Evolutionary conservation across 441 rosid species (phyloP).

Genomic region (Erodium chrysanthum): DNA sequence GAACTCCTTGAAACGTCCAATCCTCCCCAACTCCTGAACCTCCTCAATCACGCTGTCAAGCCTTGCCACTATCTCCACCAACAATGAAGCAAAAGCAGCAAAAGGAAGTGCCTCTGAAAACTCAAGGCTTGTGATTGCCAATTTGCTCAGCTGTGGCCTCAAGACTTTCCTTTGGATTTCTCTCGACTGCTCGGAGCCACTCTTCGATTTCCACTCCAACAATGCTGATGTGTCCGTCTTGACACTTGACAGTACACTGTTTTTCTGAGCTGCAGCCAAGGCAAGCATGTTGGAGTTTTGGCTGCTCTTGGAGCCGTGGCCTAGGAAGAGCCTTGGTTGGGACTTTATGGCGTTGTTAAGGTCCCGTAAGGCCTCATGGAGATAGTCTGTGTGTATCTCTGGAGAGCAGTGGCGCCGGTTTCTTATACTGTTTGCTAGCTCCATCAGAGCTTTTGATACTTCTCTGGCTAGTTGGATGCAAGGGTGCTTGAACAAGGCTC

Average conservation of each 20-base stretch:
- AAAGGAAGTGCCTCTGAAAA: constrained; percentile 86
- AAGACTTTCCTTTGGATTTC: constrained; percentile 37
- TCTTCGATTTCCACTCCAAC: constrained; percentile 30
- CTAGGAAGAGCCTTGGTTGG: constrained; percentile 58
- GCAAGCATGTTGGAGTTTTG: constrained; percentile 40
- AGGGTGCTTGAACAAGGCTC: constrained; percentile 60
- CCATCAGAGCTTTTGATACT: constrained; percentile 52
- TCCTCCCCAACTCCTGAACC: constrained; percentile 61
- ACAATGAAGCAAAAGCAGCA: constrained; percentile 67
- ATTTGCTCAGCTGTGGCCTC: constrained; percentile 61
- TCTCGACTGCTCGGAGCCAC: constrained; percentile 19
- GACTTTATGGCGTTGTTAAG: constrained; percentile 64
- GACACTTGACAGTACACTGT: constrained; percentile 28
- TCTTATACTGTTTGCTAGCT: constrained; percentile 49
- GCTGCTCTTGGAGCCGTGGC: constrained; percentile 33
- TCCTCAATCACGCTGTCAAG: constrained; percentile 66
- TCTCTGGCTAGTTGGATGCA: constrained; percentile 54
- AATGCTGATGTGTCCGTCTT: constrained; percentile 50
- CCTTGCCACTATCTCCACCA: constrained; percentile 69
- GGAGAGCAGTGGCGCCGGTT: constrained; percentile 64
- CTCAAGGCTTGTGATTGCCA: constrained; percentile 54
- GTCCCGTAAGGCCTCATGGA: constrained; percentile 63
- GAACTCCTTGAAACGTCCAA: constrained; percentile 54
- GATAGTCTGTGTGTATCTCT: constrained; percentile 58
- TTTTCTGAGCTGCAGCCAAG: constrained; percentile 37